Conservation (phyloP, 306 rosid genomes). For the Hylodesmum podocarpum region DNA sequence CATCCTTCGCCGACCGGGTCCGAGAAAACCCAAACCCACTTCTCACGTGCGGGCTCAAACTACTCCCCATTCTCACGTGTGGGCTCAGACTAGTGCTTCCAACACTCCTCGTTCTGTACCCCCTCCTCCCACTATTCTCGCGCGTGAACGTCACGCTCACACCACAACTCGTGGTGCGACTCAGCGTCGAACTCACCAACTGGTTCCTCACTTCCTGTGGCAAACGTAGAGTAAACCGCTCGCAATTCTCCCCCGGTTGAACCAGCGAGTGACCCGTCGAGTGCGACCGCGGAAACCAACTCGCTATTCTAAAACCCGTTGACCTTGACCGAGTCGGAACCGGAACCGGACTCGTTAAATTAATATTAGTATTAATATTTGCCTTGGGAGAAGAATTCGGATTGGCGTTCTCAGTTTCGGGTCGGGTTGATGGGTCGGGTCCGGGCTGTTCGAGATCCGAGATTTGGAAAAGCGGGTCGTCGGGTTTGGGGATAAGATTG, state of each 20-base stretch:
- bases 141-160: slow-evolving; percentile 46
- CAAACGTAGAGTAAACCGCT: slow-evolving; percentile 68
- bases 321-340: slow-evolving; percentile 47
- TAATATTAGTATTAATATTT: too few relatives aligned
- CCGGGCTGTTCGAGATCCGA: slow-evolving; percentile 18
- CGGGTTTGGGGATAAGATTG: slow-evolving; percentile 50
- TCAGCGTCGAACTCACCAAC: slow-evolving; percentile 50
- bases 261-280: slow-evolving; percentile 67
- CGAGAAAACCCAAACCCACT: slow-evolving; percentile 36
- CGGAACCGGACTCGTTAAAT: too few relatives aligned
- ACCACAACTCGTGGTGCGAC: slow-evolving; percentile 44
- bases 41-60: slow-evolving; percentile 7
- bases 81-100: slow-evolving; percentile 21
- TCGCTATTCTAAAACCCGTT: slow-evolving; percentile 41
- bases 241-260: slow-evolving; percentile 45
- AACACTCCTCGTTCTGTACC: slow-evolving; percentile 49
- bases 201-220: slow-evolving; percentile 71
- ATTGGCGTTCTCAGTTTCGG: too few relatives aligned
- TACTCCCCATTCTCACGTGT: neutral
- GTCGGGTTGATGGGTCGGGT: neutral
- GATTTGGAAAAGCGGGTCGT: slow-evolving; percentile 27
- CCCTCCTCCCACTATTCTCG: slow-evolving; percentile 55
- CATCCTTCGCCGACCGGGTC: slow-evolving; percentile 3
- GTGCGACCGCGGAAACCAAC: slow-evolving; percentile 49
- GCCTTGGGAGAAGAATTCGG: too few relatives aligned